phyloP scores from a whole-genome alignment of 495 filamentous ascomycete species.

The Friedmanniomyces simplex region DNA sequence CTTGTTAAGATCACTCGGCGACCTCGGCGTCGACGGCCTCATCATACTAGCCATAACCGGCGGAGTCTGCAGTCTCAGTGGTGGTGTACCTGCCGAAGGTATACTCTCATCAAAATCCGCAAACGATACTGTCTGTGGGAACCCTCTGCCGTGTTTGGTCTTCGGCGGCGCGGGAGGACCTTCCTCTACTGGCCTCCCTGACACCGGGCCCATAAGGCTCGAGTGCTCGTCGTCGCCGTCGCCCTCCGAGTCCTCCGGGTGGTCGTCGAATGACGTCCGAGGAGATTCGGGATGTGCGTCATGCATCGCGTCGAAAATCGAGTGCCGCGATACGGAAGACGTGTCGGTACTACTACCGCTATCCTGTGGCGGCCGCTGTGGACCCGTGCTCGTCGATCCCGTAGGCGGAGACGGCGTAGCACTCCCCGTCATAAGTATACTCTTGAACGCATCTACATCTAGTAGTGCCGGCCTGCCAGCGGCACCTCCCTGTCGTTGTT shows the following conservation, averaged over 20 bases:
- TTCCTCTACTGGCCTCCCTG: slow-evolving; percentile 16
- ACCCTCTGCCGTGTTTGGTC: slow-evolving; percentile 25
- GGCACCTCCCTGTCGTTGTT: background rate
- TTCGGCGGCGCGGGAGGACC: slow-evolving; percentile 26
- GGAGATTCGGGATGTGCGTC: slow-evolving; percentile 28
- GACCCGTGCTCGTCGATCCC: background rate
- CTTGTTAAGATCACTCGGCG: slow-evolving; percentile 31
- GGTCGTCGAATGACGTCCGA: slow-evolving; percentile 26
- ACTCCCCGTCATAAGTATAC: slow-evolving; percentile 30
- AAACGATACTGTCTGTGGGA: slow-evolving; percentile 32
- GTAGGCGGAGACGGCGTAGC: slow-evolving; percentile 18
- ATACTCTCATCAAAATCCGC: slow-evolving; percentile 26
- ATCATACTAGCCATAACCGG: background rate
- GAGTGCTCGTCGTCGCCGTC: slow-evolving; percentile 27
- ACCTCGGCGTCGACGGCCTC: slow-evolving; percentile 4
- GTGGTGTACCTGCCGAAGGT: slow-evolving; percentile 3
- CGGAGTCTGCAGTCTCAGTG: background rate
- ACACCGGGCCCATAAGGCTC: slow-evolving; percentile 19
- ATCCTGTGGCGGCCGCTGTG: slow-evolving; percentile 13
- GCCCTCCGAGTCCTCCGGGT: slow-evolving; percentile 22
- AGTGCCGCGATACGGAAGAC: slow-evolving; percentile 30
- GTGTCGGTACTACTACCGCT: slow-evolving; percentile 33
- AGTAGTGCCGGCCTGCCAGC: slow-evolving; percentile 21
- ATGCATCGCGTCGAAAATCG: slow-evolving; percentile 28
- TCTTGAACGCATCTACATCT: slow-evolving; percentile 32